Percentiles rank a stretch among this genome's conserved stretches.
Conservation (phyloP, 306 rosid genomes). For the Pterocarpus santalinus region DNA sequence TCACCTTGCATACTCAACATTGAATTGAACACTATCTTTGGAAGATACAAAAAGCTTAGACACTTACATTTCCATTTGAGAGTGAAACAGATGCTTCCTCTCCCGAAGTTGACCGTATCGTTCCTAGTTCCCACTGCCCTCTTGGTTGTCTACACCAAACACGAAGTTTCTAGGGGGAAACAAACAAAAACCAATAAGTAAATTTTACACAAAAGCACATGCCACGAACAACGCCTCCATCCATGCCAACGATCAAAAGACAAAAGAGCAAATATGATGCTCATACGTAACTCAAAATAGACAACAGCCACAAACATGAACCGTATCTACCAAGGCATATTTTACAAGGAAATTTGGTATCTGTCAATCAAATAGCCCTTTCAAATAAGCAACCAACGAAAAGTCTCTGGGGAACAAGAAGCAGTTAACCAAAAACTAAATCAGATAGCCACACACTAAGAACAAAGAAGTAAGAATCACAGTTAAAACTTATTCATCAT, state of each 20-base stretch:
- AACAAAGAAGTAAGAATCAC: conserved; percentile 13
- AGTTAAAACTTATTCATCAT: conserved; percentile 17
- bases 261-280: conserved; percentile 35
- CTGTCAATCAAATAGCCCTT: neutral
- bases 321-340: neutral
- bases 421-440: conserved; percentile 15
- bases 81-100: conserved; percentile 68
- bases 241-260: conserved; percentile 8
- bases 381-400: conserved; percentile 21
- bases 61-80: conserved; percentile 78
- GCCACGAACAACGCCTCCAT: conserved; percentile 34
- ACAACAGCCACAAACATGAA: conserved; percentile 30
- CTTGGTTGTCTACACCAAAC: conserved; percentile 88
- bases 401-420: conserved; percentile 46
- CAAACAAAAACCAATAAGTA: conserved; percentile 40
- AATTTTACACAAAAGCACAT: conserved; percentile 40
- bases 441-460: neutral
- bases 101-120: conserved; percentile 67
- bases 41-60: conserved; percentile 35
- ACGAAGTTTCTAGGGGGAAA: conserved; percentile 73
- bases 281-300: conserved; percentile 28
- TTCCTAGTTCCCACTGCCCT: conserved; percentile 78
- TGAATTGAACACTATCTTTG: conserved; percentile 28
- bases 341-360: conserved; percentile 1
- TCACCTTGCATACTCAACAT: conserved; percentile 41